Percentiles rank a stretch among this genome's conserved stretches.
Evolutionary conservation across 345 rosid genomes (phyloP).

Genomic region (Linum tenue): DNA sequence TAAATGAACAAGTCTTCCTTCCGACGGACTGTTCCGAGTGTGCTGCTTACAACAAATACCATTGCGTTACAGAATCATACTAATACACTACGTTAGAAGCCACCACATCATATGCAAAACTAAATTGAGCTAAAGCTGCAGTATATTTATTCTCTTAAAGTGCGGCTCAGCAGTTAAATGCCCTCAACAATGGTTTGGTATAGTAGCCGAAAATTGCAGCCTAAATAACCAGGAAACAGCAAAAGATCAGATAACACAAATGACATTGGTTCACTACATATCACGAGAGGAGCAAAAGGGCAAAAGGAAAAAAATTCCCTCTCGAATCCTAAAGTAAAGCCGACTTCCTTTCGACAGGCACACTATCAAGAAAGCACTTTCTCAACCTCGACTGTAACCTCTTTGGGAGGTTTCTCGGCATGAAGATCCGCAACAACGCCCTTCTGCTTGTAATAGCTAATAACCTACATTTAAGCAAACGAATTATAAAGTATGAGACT

Average conservation of each 20-base stretch:
- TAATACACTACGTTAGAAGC: too few relatives aligned
- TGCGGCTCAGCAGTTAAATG: background rate
- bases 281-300: background rate
- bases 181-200: background rate
- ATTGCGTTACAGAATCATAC: too few relatives aligned
- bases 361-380: slow-evolving; percentile 42
- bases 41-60: too few relatives aligned
- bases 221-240: background rate
- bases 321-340: too few relatives aligned
- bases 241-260: background rate
- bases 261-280: too few relatives aligned
- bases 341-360: too few relatives aligned
- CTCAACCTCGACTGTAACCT: slow-evolving; percentile 65
- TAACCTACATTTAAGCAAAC: slow-evolving; percentile 42
- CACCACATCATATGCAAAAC: too few relatives aligned
- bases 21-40: too few relatives aligned
- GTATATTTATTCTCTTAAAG: background rate
- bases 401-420: slow-evolving; percentile 75
- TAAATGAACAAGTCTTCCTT: too few relatives aligned
- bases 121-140: background rate
- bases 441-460: slow-evolving; percentile 67
- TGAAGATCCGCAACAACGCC: slow-evolving; percentile 57
- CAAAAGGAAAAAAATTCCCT: background rate
- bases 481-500: background rate
- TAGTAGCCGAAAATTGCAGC: background rate